Base-by-base conservation (phyloP, 148 eudicot genomes). In the Amaranthus palmeri region DNA sequence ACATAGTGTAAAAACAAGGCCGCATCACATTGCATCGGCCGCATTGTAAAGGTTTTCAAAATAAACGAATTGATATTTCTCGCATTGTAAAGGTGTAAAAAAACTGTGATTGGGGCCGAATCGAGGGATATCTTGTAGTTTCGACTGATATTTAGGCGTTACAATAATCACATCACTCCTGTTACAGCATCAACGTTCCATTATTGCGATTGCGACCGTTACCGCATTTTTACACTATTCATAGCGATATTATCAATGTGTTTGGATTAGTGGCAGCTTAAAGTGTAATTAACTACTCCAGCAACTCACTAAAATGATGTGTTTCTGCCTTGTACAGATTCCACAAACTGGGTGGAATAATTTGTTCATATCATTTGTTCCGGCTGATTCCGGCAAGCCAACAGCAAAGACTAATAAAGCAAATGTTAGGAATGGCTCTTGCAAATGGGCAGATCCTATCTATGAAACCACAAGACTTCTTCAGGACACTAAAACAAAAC, bases 391-490 rank as follows among this genome's bases (percentile, higher is more conserved):
- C 68, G 93, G 92, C 48, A 95, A 95, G 83, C 84, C 90, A 78
- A 83, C 92, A 49, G 90, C 90, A 68, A 95, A 95, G 83, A 95
- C 99, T 54, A 92, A 88, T 65, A 95, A 92, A 86, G 88, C 96
- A 65, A 87, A 80, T 86, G 99, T 92, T 74, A 89, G 97, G 85
- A 92, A 89, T 83, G 99, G 99, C 62, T 76, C 87, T 47, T 95
- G 99, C 81, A 92, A 92, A 84, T 95, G 99, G 99, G 86, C 80
- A 36, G 99, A 96, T 87, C 99, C 99, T 62, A 92, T 96, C 11
- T 96, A 96, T 86, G 99, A 96, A 86, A 92, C 89, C 50, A 88
- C 99, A 70, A 86, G 93, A 80, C 96, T 96, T 88, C 96, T 96
- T 40, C 90, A 84, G 72, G 97, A 96, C 77, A 72, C 87, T 58